Conservation (phyloP, 495 filamentous ascomycete species). For the Lasiosphaeria hispida region DNA sequence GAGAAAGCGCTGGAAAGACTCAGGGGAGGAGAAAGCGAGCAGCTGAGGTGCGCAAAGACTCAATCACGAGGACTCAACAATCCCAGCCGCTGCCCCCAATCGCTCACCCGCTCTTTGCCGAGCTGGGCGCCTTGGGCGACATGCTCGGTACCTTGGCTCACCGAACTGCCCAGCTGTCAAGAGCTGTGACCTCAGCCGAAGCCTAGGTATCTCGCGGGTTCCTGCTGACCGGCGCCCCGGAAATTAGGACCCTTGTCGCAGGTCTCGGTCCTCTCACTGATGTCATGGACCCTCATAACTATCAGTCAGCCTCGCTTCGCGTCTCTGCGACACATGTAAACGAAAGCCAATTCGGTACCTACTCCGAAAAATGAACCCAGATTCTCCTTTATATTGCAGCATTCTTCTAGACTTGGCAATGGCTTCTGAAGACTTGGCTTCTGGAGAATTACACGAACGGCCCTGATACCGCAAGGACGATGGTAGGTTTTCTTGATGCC, state of each 20-base stretch:
- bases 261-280: conserved; percentile 20
- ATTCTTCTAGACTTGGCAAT: too few species aligned
- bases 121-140: conserved; percentile 15
- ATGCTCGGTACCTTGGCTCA: conserved; percentile 17
- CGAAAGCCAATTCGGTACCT: too few species aligned
- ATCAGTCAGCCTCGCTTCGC: neutral
- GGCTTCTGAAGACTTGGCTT: too few species aligned
- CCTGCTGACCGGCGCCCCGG: conserved; percentile 12
- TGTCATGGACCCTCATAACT: conserved; percentile 22
- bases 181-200: conserved; percentile 1
- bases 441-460: too few species aligned
- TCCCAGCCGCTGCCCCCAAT: conserved; percentile 20
- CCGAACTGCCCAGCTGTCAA: neutral
- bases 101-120: conserved; percentile 25
- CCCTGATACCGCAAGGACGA: too few species aligned
- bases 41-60: conserved; percentile 12
- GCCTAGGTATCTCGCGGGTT: conserved; percentile 5
- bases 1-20: neutral
- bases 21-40: conserved; percentile 9
- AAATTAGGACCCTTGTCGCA: conserved; percentile 21
- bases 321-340: too few species aligned
- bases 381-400: too few species aligned
- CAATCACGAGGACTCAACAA: conserved; percentile 39
- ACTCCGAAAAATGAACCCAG: too few species aligned
- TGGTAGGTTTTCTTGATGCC: too few species aligned